A percentile compares a stretch with the other conserved stretches of the same genome.
These are phyloP conservation scores for Artemisia argyi DNA, from an alignment of 129 eudicot genomes.

Conservation along the genomic window DNA sequence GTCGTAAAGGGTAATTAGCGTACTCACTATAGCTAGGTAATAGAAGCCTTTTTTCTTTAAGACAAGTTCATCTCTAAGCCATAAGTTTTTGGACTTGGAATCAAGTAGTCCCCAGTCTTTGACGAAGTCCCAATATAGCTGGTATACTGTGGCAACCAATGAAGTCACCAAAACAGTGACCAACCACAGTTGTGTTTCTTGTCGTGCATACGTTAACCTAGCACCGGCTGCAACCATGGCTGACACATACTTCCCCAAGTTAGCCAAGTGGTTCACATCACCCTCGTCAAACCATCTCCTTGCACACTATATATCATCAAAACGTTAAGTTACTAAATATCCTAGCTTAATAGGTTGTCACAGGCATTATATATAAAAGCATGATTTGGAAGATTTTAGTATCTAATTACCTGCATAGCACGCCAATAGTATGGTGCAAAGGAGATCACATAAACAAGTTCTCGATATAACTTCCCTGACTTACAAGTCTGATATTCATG, in stretches of 20 bases:
- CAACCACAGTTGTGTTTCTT: conserved; percentile 58
- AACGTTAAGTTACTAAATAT: not conserved
- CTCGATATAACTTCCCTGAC: conserved; percentile 77
- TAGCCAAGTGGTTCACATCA: conserved; percentile 68
- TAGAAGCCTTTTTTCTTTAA: conserved; percentile 75
- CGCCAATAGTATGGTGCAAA: conserved; percentile 99
- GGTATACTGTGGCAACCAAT: conserved; percentile 79
- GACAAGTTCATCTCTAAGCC: conserved; percentile 85
- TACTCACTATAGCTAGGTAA: conserved; percentile 84
- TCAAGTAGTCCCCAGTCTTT: conserved; percentile 92
- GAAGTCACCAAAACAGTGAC: conserved; percentile 76
- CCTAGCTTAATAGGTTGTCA: not conserved
- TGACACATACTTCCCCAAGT: conserved; percentile 94
- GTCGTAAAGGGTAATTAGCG: not conserved
- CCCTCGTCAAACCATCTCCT: conserved; percentile 95
- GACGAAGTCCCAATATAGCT: conserved; percentile 95
- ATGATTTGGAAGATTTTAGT: not conserved
- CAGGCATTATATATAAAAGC: not conserved
- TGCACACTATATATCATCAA: conserved; percentile 60
- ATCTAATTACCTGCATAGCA: conserved; percentile 86
- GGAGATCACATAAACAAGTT: conserved; percentile 87
- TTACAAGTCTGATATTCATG: conserved; percentile 72
- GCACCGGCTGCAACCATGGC: conserved; percentile 99
- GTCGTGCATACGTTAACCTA: conserved; percentile 70
- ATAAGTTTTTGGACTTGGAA: conserved; percentile 64